phyloP scores from a whole-genome alignment of 345 rosid genomes.

The Gossypium raimondii region DNA sequence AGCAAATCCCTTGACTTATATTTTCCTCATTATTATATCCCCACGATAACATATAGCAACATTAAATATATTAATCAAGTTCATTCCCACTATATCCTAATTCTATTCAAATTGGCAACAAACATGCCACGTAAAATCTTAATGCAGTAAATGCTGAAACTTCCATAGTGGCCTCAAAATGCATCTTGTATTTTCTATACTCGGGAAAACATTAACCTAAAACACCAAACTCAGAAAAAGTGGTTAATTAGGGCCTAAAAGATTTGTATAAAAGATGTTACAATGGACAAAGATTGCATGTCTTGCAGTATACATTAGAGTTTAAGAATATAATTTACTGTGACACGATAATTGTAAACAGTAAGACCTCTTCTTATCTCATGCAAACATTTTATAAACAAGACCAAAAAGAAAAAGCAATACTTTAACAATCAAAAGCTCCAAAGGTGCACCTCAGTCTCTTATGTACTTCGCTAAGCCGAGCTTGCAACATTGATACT shows the following conservation, averaged over 20 bases:
- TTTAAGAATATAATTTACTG: conserved; percentile 7
- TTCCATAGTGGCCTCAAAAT: background rate
- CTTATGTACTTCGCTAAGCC: conserved; percentile 58
- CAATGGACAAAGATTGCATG: background rate
- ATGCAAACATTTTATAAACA: conserved; percentile 3
- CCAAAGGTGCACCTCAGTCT: conserved; percentile 64
- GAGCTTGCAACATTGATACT: conserved; percentile 54
- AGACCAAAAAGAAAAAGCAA: conserved; percentile 10
- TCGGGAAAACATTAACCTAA: background rate
- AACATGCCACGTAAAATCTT: background rate
- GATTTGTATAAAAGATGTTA: background rate
- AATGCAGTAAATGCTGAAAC: background rate
- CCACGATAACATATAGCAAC: background rate
- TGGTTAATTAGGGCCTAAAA: background rate
- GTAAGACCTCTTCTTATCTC: background rate
- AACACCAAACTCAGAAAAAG: background rate
- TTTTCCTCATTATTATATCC: background rate
- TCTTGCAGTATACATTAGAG: background rate
- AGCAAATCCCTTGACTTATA: background rate
- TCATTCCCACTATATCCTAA: background rate
- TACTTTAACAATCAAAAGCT: conserved; percentile 18
- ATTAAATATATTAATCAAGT: background rate
- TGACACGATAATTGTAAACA: conserved; percentile 1
- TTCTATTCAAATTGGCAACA: background rate
- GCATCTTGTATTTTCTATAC: background rate